Evolutionary conservation across 1,284 basidiomycete genomes (phyloP).

Genomic region (Taiwanofungus camphoratus): DNA sequence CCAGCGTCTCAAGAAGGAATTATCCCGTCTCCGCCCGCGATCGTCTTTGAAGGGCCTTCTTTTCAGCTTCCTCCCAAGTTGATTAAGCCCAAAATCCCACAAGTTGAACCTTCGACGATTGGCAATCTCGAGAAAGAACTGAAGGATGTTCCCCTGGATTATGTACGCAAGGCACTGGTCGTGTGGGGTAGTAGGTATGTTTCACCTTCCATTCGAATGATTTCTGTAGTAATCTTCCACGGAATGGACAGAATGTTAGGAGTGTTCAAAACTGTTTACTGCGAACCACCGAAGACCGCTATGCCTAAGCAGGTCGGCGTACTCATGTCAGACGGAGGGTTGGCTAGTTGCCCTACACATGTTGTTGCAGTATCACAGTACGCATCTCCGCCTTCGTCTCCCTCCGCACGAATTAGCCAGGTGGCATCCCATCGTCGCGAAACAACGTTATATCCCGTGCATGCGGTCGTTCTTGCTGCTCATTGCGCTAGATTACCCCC

Average conservation of each 20-base stretch:
- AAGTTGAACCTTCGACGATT: not conserved
- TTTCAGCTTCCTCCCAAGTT: not conserved
- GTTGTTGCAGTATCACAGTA: constrained; percentile 16
- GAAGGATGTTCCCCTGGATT: not conserved
- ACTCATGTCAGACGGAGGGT: constrained; percentile 14
- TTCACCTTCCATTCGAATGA: not conserved
- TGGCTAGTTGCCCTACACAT: constrained; percentile 18
- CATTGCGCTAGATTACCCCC: constrained; percentile 13
- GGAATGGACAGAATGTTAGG: constrained; percentile 11
- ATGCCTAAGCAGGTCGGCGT: constrained; percentile 14
- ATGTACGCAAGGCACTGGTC: constrained; percentile 3
- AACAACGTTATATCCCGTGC: constrained; percentile 17
- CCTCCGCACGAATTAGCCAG: constrained; percentile 6
- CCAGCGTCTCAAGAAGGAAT: not conserved
- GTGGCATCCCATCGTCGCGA: constrained; percentile 2
- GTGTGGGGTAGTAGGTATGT: constrained; percentile 1
- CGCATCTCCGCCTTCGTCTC: not conserved
- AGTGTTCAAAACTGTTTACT: constrained; percentile 8
- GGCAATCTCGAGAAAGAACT: not conserved
- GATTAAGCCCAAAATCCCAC: not conserved
- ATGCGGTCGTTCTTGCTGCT: constrained; percentile 18
- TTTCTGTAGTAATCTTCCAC: not conserved
- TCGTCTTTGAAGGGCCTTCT: too few species aligned
- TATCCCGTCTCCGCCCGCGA: not conserved
- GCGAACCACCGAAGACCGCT: constrained; percentile 14